phyloP scores from a whole-genome alignment of 352 stramenopile genomes.

The Phytopythium kandeliae region DNA sequence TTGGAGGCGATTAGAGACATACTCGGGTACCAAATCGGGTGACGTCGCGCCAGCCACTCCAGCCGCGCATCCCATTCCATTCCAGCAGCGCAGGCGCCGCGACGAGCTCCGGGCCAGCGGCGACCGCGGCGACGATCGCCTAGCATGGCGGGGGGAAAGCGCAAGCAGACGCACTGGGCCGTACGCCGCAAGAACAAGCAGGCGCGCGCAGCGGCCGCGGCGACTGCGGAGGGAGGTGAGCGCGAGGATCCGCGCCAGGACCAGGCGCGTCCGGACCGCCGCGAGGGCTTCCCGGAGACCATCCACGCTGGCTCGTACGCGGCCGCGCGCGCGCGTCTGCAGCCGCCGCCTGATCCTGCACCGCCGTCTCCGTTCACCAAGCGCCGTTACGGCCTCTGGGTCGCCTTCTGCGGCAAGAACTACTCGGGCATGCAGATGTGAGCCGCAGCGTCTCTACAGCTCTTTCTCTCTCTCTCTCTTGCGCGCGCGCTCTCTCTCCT shows the following conservation, averaged over 20 bases:
- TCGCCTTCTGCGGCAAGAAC: conserved; percentile 86
- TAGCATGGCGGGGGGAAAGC: conserved; percentile 30
- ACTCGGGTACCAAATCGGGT: background rate
- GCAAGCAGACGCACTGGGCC: conserved; percentile 64
- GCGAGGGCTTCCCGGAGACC: conserved; percentile 45
- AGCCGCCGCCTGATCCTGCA: conserved; percentile 1
- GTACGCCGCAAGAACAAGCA: conserved; percentile 77
- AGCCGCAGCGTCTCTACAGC: no score
- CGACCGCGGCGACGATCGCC: no score
- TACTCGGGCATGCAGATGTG: conserved; percentile 90
- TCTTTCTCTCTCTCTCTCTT: no score
- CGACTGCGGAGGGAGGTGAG: conserved; percentile 11
- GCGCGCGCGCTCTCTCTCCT: no score
- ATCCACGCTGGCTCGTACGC: conserved; percentile 80
- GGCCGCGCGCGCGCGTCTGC: conserved; percentile 20
- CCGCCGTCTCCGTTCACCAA: conserved; percentile 22
- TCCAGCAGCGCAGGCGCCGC: no score
- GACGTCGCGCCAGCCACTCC: conserved; percentile 1
- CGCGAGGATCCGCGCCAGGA: conserved; percentile 15
- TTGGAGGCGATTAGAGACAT: background rate
- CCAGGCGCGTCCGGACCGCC: conserved; percentile 25
- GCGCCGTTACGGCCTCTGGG: conserved; percentile 73
- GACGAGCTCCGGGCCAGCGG: no score
- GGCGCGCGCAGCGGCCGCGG: conserved; percentile 20
- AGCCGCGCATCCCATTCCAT: no score